Conservation (phyloP, 1,139 yeast genomes). For the Blastobotrys illinoisensis region DNA sequence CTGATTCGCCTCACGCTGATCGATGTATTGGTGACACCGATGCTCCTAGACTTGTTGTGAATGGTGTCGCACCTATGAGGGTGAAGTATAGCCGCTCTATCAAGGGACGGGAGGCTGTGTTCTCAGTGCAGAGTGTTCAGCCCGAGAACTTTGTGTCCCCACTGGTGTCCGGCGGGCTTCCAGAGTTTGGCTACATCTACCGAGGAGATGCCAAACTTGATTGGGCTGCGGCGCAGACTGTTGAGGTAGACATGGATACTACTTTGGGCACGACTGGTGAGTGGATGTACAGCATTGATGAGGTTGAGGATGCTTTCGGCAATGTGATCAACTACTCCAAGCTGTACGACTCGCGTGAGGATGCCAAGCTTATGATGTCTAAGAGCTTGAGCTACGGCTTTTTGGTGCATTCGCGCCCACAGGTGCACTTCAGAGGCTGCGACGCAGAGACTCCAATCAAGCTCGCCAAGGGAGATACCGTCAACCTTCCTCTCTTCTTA, state of each 20-base stretch:
- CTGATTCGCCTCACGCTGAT: slow-evolving; percentile 29
- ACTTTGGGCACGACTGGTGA: slow-evolving; percentile 48
- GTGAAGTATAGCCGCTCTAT: slow-evolving; percentile 55
- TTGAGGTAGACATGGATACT: slow-evolving; percentile 47
- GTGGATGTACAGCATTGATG: slow-evolving; percentile 60
- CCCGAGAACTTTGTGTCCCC: slow-evolving; percentile 44
- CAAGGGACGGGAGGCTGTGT: slow-evolving; percentile 41
- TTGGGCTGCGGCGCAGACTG: slow-evolving; percentile 50
- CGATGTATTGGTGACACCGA: slow-evolving; percentile 62
- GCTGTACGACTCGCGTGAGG: slow-evolving; percentile 29
- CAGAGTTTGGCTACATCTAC: slow-evolving; percentile 16
- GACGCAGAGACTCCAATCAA: slow-evolving; percentile 31
- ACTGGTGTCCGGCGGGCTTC: slow-evolving; percentile 27
- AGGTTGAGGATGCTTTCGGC: slow-evolving; percentile 72
- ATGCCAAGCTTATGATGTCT: slow-evolving; percentile 20
- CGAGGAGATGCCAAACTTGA: slow-evolving; percentile 37
- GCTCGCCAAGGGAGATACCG: slow-evolving; percentile 29
- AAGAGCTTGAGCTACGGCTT: slow-evolving; percentile 41
- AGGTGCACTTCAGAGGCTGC: slow-evolving; percentile 37
- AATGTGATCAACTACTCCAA: slow-evolving; percentile 51
- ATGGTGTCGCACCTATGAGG: slow-evolving; percentile 73
- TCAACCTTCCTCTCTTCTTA: slow-evolving; percentile 22
- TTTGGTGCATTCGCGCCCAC: slow-evolving; percentile 60
- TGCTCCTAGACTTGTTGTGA: slow-evolving; percentile 49
- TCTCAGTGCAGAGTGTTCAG: slow-evolving; percentile 44